Evolutionary conservation across 1,139 yeast genomes (phyloP).

Genomic region (Suhomyces kunorum): DNA sequence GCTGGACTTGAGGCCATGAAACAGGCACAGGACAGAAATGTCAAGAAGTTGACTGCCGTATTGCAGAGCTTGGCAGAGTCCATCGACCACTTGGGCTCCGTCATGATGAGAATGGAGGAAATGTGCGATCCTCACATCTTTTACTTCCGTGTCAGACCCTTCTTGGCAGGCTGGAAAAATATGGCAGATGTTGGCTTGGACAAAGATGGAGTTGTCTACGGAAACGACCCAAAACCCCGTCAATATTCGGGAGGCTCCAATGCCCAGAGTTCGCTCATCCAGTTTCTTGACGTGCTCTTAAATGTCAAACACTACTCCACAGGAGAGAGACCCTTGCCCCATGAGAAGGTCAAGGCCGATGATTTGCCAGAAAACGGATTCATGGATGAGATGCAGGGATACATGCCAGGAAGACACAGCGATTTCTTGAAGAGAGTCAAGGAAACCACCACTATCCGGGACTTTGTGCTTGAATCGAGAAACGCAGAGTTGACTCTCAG

Average conservation of each 20-base stretch:
- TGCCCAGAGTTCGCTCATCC: slow-evolving; percentile 89
- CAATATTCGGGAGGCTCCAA: slow-evolving; percentile 87
- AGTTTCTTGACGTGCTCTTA: slow-evolving; percentile 76
- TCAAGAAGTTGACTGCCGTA: slow-evolving; percentile 38
- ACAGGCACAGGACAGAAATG: slow-evolving; percentile 33
- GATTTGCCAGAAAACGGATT: slow-evolving; percentile 50
- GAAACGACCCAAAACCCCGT: slow-evolving; percentile 59
- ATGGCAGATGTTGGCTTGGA: slow-evolving; percentile 84
- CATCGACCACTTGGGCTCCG: slow-evolving; percentile 73
- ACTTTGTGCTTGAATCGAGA: slow-evolving; percentile 53
- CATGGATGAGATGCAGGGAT: slow-evolving; percentile 78
- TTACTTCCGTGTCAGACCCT: slow-evolving; percentile 84
- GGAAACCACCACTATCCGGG: slow-evolving; percentile 58
- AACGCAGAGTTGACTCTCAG: slow-evolving; percentile 63
- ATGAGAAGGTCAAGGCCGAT: slow-evolving; percentile 14
- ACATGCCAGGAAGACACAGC: slow-evolving; percentile 88
- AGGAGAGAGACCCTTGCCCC: slow-evolving; percentile 57
- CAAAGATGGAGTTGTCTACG: slow-evolving; percentile 76
- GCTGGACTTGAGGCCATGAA: slow-evolving; percentile 64
- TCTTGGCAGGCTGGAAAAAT: slow-evolving; percentile 90
- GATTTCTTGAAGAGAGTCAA: slow-evolving; percentile 66
- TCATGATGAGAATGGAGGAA: slow-evolving; percentile 82
- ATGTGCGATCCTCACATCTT: slow-evolving; percentile 94
- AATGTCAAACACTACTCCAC: slow-evolving; percentile 78
- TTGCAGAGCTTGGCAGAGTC: slow-evolving; percentile 71